These are phyloP conservation scores for Hypoxylon sp. DNA, from an alignment of 2,329 filamentous ascomycete genomes.

Conservation along the genomic window DNA sequence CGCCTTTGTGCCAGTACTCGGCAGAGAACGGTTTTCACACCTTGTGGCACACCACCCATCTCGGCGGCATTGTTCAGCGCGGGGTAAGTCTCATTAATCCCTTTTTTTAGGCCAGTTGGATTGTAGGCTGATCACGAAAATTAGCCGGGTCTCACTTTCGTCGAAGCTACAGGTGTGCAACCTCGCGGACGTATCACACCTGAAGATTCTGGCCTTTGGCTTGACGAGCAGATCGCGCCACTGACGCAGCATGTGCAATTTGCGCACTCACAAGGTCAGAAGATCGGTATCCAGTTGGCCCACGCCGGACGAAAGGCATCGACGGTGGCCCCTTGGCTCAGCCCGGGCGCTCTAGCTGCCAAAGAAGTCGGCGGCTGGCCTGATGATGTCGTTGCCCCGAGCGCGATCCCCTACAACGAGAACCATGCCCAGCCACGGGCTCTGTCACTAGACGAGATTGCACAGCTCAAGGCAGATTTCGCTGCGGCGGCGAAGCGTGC, in stretches of 20 bases:
- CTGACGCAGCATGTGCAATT: slow-evolving; percentile 58
- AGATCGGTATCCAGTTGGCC: slow-evolving; percentile 78
- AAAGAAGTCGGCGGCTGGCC: slow-evolving; percentile 58
- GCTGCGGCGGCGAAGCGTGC: slow-evolving; percentile 55
- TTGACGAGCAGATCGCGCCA: slow-evolving; percentile 75
- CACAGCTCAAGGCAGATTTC: slow-evolving; percentile 56
- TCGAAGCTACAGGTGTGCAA: slow-evolving; percentile 79
- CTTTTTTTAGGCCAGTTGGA: not conserved
- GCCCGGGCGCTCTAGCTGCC: slow-evolving; percentile 46
- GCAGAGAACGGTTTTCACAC: slow-evolving; percentile 72
- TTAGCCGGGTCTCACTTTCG: slow-evolving; percentile 71
- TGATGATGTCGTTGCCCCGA: slow-evolving; percentile 64
- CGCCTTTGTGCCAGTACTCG: slow-evolving; percentile 65
- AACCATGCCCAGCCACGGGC: slow-evolving; percentile 69
- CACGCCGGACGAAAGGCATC: slow-evolving; percentile 70
- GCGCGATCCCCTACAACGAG: slow-evolving; percentile 71
- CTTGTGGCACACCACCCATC: slow-evolving; percentile 79
- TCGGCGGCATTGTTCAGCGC: slow-evolving; percentile 79
- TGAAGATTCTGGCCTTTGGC: slow-evolving; percentile 77
- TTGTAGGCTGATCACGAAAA: not conserved
- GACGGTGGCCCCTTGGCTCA: slow-evolving; percentile 56
- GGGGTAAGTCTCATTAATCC: slow-evolving; percentile 61
- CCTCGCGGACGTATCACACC: slow-evolving; percentile 81
- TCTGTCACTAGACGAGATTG: slow-evolving; percentile 64
- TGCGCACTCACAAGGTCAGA: slow-evolving; percentile 68